phyloP scores from a whole-genome alignment of 805 yeast genomes.

The Saccharomyces paradoxus region DNA sequence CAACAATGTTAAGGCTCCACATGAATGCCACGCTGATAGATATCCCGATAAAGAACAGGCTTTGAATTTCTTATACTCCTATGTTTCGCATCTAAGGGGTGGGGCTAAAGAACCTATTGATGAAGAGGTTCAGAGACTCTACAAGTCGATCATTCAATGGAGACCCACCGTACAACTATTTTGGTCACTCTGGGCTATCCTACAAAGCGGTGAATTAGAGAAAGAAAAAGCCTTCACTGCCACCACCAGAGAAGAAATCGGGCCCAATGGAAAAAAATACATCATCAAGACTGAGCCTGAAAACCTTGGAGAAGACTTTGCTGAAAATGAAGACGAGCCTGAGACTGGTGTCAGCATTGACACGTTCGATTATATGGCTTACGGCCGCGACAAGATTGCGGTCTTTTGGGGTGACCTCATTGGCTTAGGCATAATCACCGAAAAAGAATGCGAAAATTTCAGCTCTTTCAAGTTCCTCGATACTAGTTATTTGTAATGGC shows the following conservation, averaged over 20 bases:
- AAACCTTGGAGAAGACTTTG: conserved; percentile 15
- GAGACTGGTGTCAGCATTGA: conserved; percentile 40
- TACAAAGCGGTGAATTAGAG: conserved; percentile 51
- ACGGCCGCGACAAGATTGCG: conserved; percentile 66
- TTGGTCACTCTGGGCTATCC: conserved; percentile 91
- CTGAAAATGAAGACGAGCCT: conserved; percentile 20
- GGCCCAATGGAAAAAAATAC: conserved; percentile 50
- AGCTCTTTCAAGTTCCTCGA: conserved; percentile 3
- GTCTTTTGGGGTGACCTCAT: conserved; percentile 69
- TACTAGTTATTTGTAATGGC: background rate
- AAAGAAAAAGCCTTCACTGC: background rate
- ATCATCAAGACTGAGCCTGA: conserved; percentile 24
- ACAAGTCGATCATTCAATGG: conserved; percentile 67
- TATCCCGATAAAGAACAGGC: conserved; percentile 69
- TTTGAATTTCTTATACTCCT: conserved; percentile 64
- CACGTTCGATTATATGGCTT: conserved; percentile 69
- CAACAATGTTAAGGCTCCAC: conserved; percentile 41
- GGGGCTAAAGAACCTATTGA: conserved; percentile 33
- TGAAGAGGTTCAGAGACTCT: conserved; percentile 41
- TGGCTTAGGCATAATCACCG: conserved; percentile 45
- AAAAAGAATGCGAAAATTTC: conserved; percentile 11
- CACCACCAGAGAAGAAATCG: conserved; percentile 27
- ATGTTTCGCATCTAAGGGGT: conserved; percentile 49
- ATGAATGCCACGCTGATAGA: conserved; percentile 36
- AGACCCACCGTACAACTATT: conserved; percentile 67